Base-by-base conservation (phyloP, 768 basidiomycete species). In the Trichaptum fuscoviolaceum region DNA sequence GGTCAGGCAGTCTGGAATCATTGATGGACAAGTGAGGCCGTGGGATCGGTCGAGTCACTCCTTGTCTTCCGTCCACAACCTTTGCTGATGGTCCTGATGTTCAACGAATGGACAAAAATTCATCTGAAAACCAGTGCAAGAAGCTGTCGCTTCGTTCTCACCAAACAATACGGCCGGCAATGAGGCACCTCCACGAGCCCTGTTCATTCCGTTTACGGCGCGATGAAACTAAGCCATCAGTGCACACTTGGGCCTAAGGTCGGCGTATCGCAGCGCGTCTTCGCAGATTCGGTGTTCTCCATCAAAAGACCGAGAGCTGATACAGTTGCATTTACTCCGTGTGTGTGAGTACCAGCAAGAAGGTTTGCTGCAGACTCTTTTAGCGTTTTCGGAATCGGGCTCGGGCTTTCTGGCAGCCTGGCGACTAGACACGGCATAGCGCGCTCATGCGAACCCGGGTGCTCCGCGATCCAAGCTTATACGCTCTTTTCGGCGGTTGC, bases 41-140 rank as follows among this genome's bases (percentile, higher is more conserved):
- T 52, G 42, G 20, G 42, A 52, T 20, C 6, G 3, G 42, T 52
- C 60, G 34, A 61, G 60, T 26, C 60, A 61, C 7, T 18, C 60
- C 26, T 35, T 27, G 34, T 61, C 26, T 24, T 61, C 34, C 60
- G 60, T 35, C 60, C 60, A 61, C 60, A 61, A 61, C 60, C 60
- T 8, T 18, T 61, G 60, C 17, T 35, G 60, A 61, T 61, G 60
- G 34, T 26, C 34, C 60, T 61, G 26, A 35, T 61, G 8, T 61
- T 61, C 60, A 52, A 52, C 42, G 15, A 12, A 52, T 20, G 20
- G 6, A 52, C 42, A 52, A 12, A 52, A 20, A 52, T 52, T 20
- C 12, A 52, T 52, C 42, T 12, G 15, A 5, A 52, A 52, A 52
- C 42, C 42, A 52, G 42, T 52, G 42, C 42, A 52, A 20, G 42